Evolutionary conservation across 2,329 filamentous ascomycete genomes (phyloP).

Genomic region (Pyricularia pennisetigena): DNA sequence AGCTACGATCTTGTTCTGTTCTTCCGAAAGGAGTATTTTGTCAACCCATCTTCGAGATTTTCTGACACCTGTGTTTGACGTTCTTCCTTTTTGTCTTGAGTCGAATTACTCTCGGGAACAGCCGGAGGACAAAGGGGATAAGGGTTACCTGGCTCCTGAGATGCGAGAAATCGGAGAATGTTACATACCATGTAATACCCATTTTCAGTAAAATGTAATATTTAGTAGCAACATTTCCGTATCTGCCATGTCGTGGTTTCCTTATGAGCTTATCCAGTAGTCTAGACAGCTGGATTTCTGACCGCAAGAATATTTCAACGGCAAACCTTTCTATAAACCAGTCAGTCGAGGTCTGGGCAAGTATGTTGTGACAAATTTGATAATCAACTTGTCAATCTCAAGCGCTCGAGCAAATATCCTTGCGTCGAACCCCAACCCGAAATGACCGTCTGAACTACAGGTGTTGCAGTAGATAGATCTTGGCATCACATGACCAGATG

Average conservation of each 20-base stretch:
- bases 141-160: not conserved
- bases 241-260: too few species aligned
- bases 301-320: too few species aligned
- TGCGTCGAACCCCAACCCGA: not conserved
- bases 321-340: too few species aligned
- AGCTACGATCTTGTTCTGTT: not conserved
- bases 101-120: not conserved
- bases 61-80: not conserved
- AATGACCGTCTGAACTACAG: not conserved
- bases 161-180: not conserved
- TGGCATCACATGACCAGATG: too few species aligned
- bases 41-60: not conserved
- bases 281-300: too few species aligned
- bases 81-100: not conserved
- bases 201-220: not conserved
- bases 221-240: too few species aligned
- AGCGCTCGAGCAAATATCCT: not conserved
- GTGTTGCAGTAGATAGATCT: too few species aligned
- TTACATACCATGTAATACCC: not conserved
- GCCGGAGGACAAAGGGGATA: not conserved
- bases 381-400: too few species aligned
- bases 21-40: not conserved
- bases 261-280: too few species aligned
- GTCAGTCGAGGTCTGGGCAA: too few species aligned
- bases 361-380: too few species aligned